Evolutionary conservation across 805 yeast genomes (phyloP), one percentile per base, ranked within the genome.

Genomic region (Wickerhamomyces silvicola): DNA sequence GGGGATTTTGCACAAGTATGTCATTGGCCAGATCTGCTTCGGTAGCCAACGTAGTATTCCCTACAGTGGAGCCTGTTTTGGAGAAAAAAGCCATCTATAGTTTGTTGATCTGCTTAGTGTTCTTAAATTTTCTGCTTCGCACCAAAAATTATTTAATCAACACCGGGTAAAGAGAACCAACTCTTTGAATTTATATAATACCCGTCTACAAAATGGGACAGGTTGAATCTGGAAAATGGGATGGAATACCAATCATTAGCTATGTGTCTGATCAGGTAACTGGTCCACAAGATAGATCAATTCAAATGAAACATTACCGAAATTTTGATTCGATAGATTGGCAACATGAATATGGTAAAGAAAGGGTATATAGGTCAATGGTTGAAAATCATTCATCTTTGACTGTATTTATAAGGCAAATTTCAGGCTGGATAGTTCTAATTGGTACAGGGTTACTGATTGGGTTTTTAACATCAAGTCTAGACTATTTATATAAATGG

Each of bases 1-100:
- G 95, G 4, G 90, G 84, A 48, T 81, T 81, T 39, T 74, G 71
- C 24, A 86, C 66, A 22, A 74, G 64, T 35, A 81, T 70, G 57
- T 85, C 95, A 52, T 78, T 75, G 45, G 77, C 71, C 36, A 83
- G 59, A 38, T 78, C 85, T 1, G 53, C 48, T 32, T 47, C 53
- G 3, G 52, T 40, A 4, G 53, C 52, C 35, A 38, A 35, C 11
- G 48, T 43, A 7, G 44, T 28, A 15, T 33, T 33, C 6, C 37
- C 30, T 6, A 57, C 39, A 2, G 56, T 35, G 6, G 50, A 22
- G 7, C 51, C 34, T 7, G 56, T 36, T 30, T 55, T 44, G 26
- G 50, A 45, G 33, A 61, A 53, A 42, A 62, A 66, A 19, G 72
- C 62, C 70, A 64, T 63, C 9, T 22, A 13, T 10, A n/a, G 8